A percentile compares a stretch with the other conserved stretches of the same genome.
Evolutionary conservation across 176 grass and related monocot species (phyloP).

Genomic region (Rhynchospora tenuis): DNA sequence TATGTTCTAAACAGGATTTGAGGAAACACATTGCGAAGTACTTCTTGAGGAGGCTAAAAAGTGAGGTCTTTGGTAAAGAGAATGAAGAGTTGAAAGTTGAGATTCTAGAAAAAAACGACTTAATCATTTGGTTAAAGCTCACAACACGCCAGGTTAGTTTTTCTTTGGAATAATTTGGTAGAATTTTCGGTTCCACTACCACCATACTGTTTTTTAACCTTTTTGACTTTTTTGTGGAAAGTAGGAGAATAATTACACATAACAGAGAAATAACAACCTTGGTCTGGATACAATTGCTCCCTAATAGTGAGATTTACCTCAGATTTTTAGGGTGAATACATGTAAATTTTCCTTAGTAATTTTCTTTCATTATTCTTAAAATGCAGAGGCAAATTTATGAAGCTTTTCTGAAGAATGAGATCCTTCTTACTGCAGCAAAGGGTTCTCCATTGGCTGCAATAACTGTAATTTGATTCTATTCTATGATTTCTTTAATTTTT

Average conservation of each 20-base stretch:
- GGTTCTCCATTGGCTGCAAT: slow-evolving; percentile 66
- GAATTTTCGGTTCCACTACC: not conserved
- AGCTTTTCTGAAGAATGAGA: slow-evolving; percentile 81
- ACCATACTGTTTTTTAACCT: not conserved
- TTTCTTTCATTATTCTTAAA: slow-evolving; percentile 15
- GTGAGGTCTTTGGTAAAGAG: slow-evolving; percentile 55
- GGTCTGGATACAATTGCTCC: not conserved
- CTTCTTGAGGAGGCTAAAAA: slow-evolving; percentile 81
- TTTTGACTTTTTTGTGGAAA: not conserved
- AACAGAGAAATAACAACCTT: not conserved
- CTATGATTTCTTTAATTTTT: slow-evolving; percentile 14
- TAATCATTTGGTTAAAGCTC: slow-evolving; percentile 91
- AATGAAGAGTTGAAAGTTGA: slow-evolving; percentile 26
- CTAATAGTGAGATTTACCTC: not conserved
- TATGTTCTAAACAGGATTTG: slow-evolving; percentile 44
- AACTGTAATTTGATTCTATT: slow-evolving; percentile 43
- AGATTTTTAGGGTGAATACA: not conserved
- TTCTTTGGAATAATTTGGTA: not conserved
- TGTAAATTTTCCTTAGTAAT: not conserved
- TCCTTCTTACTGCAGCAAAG: slow-evolving; percentile 47
- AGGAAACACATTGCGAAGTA: slow-evolving; percentile 80
- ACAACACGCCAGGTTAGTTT: slow-evolving; percentile 58
- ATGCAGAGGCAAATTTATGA: slow-evolving; percentile 84
- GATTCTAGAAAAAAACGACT: slow-evolving; percentile 60
- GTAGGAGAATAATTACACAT: not conserved